Evolutionary conservation across 805 yeast genomes (phyloP).

Genomic region (Nakazawaea wyomingensis): DNA sequence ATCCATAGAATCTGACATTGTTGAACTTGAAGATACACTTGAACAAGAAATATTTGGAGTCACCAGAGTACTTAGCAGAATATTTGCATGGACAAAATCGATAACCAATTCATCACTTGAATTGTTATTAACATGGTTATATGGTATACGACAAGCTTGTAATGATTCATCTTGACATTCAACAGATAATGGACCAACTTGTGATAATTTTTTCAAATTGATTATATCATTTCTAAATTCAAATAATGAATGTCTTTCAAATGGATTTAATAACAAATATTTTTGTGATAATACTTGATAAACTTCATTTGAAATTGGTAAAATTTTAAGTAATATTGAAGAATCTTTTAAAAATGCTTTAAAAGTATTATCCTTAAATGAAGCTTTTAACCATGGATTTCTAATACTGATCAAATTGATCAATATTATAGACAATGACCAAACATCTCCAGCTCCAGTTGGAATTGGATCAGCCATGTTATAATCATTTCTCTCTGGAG

Average conservation of each 20-base stretch:
- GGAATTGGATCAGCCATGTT: constrained; percentile 37
- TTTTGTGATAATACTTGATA: constrained; percentile 41
- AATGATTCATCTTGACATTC: constrained; percentile 4
- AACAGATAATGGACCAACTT: constrained; percentile 26
- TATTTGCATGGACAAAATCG: constrained; percentile 3
- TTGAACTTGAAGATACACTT: too few species aligned
- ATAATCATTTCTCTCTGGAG: constrained; percentile 63
- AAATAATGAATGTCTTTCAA: constrained; percentile 37
- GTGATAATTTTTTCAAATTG: constrained; percentile 23
- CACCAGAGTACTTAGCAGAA: too few species aligned
- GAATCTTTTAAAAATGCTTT: constrained; percentile 54
- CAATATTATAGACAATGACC: constrained; percentile 81
- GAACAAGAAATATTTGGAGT: too few species aligned
- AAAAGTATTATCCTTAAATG: constrained; percentile 61
- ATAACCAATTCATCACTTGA: neutral
- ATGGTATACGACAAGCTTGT: constrained; percentile 6
- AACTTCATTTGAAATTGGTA: constrained; percentile 68
- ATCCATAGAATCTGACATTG: neutral
- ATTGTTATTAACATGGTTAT: constrained; percentile 7
- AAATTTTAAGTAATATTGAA: constrained; percentile 51
- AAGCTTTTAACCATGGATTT: constrained; percentile 88
- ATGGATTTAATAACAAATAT: constrained; percentile 43
- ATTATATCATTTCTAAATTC: constrained; percentile 35
- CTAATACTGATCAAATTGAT: constrained; percentile 77
- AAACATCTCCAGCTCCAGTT: constrained; percentile 74